Conservation (phyloP, 495 filamentous ascomycete species). For the Penicillium crystallinum region DNA sequence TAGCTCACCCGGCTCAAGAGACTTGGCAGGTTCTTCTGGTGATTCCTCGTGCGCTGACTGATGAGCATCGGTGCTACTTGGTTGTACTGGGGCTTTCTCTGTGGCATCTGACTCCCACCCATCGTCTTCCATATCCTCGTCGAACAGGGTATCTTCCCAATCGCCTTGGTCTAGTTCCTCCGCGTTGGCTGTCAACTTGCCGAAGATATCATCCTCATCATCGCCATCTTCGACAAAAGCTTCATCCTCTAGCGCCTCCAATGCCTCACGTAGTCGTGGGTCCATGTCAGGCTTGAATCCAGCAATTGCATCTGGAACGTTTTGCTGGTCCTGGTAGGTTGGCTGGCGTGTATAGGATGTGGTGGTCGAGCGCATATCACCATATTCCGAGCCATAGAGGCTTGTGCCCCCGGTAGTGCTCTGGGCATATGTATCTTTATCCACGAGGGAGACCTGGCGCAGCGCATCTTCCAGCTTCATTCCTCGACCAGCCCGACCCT, state of each 20-base stretch:
- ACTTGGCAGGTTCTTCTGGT: background rate
- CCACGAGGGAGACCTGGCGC: conserved; percentile 55
- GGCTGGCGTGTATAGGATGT: conserved; percentile 64
- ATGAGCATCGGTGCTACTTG: conserved; percentile 34
- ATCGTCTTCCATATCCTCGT: conserved; percentile 61
- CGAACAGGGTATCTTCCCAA: conserved; percentile 56
- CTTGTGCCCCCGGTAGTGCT: conserved; percentile 42
- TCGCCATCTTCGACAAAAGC: conserved; percentile 80
- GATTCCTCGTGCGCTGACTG: conserved; percentile 6
- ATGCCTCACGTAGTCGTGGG: conserved; percentile 80
- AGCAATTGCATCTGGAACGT: conserved; percentile 81
- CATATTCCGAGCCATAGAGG: conserved; percentile 30
- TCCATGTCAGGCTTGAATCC: conserved; percentile 99
- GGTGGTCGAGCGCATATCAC: conserved; percentile 41
- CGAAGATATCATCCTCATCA: conserved; percentile 76
- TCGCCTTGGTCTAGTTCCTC: conserved; percentile 66
- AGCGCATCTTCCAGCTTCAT: conserved; percentile 83
- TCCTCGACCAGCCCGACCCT: conserved; percentile 62
- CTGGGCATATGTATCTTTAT: conserved; percentile 28
- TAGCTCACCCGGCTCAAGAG: conserved; percentile 33
- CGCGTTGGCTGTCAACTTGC: conserved; percentile 64
- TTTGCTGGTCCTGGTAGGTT: conserved; percentile 90
- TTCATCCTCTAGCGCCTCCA: conserved; percentile 95
- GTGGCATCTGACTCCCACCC: conserved; percentile 96
- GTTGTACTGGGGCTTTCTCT: conserved; percentile 56